phyloP scores from a whole-genome alignment of 768 basidiomycete genomes.

The Heimioporus sp. region DNA sequence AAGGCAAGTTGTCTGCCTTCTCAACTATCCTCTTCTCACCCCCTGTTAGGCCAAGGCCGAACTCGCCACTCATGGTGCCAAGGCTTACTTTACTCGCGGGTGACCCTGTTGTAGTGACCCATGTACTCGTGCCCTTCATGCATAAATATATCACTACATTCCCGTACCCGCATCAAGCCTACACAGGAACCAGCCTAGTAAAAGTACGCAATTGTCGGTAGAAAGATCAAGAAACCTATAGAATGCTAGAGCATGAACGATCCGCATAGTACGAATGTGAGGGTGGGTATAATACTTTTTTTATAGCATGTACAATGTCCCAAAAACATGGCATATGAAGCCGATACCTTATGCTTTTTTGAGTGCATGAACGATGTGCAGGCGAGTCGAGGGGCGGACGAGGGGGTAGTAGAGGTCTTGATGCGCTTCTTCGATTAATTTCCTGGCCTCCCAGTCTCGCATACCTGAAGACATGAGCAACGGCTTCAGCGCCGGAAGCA shows the following conservation, averaged over 20 bases:
- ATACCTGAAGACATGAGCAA: conserved; percentile 54
- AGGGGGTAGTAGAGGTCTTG: conserved; percentile 62
- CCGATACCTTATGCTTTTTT: conserved; percentile 25
- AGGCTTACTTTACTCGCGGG: conserved; percentile 84
- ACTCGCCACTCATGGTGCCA: conserved; percentile 80
- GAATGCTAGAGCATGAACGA: conserved; percentile 89
- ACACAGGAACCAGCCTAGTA: background rate
- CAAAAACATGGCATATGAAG: conserved; percentile 3
- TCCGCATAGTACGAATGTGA: conserved; percentile 35
- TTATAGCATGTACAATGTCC: conserved; percentile 19
- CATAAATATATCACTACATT: conserved; percentile 17
- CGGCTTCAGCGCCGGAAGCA: conserved; percentile 62
- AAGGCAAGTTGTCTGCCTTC: conserved; percentile 50
- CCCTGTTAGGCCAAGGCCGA: conserved; percentile 72
- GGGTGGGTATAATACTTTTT: conserved; percentile 28
- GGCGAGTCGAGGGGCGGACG: conserved; percentile 45
- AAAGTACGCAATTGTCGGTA: conserved; percentile 6
- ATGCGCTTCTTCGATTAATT: conserved; percentile 60
- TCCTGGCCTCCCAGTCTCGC: conserved; percentile 51
- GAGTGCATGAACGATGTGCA: conserved; percentile 60
- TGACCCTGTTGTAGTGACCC: conserved; percentile 33
- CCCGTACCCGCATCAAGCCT: background rate
- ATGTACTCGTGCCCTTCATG: conserved; percentile 17
- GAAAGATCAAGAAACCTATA: conserved; percentile 33
- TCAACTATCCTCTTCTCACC: conserved; percentile 5